Base-by-base conservation (phyloP, 2,329 filamentous ascomycete genomes). In the Paracamarosporium sp. region DNA sequence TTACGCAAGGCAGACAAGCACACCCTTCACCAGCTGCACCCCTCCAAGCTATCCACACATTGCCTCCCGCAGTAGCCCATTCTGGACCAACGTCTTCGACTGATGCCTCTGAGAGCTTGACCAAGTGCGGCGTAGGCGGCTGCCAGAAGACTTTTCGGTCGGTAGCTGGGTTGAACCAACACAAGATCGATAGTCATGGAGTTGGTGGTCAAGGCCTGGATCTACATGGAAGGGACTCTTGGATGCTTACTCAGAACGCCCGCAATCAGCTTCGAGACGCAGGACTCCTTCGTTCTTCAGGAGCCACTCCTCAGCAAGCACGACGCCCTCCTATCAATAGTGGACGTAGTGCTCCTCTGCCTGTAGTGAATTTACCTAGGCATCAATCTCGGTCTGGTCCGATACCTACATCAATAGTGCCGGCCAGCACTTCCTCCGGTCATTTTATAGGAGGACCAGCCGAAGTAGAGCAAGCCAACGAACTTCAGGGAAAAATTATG, bases 391-490 rank as follows among this genome's bases (percentile, higher is more conserved):
- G 20, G 27, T 35, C 12, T n/a, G 13, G 22, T 48, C 50, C 46
- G 9, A 31, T 47, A 8, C 17, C 28, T 33, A 11, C 20, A 15
- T 5, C 36, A 1, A 20, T 13, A 13, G 38, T 35, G 15, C 30
- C 17, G 1, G 33, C 47, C 9, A 17, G 50, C 2, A 38, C 35
- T 24, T 52, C 55, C 30, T 38, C 20, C n/a, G 35, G 40, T 45
- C 36, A 12, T 24, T 47, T 28, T 2, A 58, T 61, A 3, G 60
- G 61, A 20, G 67, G 63, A 13, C 45, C 47, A 12, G 63, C 65
- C 1, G 73, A 74, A 6, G 55, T 68, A 25, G 63, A 68, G 13
- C 69, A 75, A 55, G 69, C 69, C 2, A 66, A 67, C 15, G 22
- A 43, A 1, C 56, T 76, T 11, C 63, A 62, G 25, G 62, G 50